Base-by-base conservation (phyloP, 202 grass and related monocot species). In the Tripidium arundinaceum region DNA sequence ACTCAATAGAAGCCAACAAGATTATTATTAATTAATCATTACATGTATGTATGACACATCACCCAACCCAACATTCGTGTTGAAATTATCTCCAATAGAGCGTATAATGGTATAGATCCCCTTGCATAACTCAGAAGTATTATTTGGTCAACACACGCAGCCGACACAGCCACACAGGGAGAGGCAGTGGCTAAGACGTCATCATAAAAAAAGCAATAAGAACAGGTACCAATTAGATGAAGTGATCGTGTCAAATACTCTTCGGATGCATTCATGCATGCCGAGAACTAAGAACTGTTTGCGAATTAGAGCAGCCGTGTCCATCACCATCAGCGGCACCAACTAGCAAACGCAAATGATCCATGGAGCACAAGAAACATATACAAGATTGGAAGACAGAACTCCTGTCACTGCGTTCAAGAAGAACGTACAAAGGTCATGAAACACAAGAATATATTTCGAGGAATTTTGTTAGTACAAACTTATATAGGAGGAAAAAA, bases 81-180 rank as follows among this genome's bases (percentile, higher is more conserved):
- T 73, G 19, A 39, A 72, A 52, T 33, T 15, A 72, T 68, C 46
- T 85, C 24, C 59, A 74, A 78, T 82, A 31, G 2, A 55, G 50
- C 0, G 8, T 55, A 82, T 71, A 16, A n/a, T 65, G 18, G n/a
- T n/a, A n/a, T n/a, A n/a, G 10, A 36, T 4, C 54, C 33, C 41
- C 52, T 78, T n/a, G n/a, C 68, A 66, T 67, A 65, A 72, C 13
- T 75, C 40, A 13, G 6, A 46, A 71, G 64, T 78, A 60, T 61
- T 77, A 77, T 82, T 73, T 78, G 78, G 78, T 82, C 87, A 79
- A 73, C n/a, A 82, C 49, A 72, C 25, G 39, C 77, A 54, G 61
- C 72, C 63, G 39, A 66, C 72, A 78, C 22, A 49, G 31, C n/a
- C 47, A 50, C 39, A 40, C 47, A 52, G 18, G 6, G 49, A 54